Evolutionary conservation across 371 early-diverging fungal species (phyloP), one percentile per base, ranked within the genome.

Genomic region (Blakeslea trispora): DNA sequence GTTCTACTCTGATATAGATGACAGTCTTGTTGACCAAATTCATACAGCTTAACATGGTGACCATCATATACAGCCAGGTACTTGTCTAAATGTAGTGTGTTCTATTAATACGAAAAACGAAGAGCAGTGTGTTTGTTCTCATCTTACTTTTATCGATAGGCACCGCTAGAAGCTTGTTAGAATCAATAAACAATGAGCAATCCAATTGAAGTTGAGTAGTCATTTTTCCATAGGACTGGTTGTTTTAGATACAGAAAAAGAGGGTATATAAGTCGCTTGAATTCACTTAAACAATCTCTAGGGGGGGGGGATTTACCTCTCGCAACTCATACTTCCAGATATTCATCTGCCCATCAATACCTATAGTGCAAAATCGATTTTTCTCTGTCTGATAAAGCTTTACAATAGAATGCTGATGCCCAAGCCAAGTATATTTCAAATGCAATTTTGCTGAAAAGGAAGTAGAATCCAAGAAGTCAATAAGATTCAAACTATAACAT

Each of bases 401-500:
- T 3, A 37, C 61, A 11, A 85, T 84, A 0, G 79, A 55, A 40
- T 69, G 66, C 22, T 78, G 82, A 58, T 88, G 91, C 0, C 88
- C 90, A 7, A 79, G 60, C 91, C 91, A 92, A 1, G 84, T 79
- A 50, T 84, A 82, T 48, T 82, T 74, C 7, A 88, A 58, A 18
- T 79, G 68, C 5, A 92, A 66, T 39, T 78, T 78, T 5, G 90
- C 79, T 21, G 75, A 64, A 40, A 82, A 81, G 60, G 82, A 78
- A 0, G 83, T 74, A 1, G 78, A 74, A 42, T 88, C 89, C 45
- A 92, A 83, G 40, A 92, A 87, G 59, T 92, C 91, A 52, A 90
- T 81, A 40, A 92, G 66, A 53, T 89, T 86, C 57, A 90, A 77
- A 10, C 85, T 81, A 57, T 86, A 92, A 23, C 81, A 77, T 58